phyloP scores from a whole-genome alignment of 2,329 filamentous ascomycete genomes.

The Calonectria honghensis region DNA sequence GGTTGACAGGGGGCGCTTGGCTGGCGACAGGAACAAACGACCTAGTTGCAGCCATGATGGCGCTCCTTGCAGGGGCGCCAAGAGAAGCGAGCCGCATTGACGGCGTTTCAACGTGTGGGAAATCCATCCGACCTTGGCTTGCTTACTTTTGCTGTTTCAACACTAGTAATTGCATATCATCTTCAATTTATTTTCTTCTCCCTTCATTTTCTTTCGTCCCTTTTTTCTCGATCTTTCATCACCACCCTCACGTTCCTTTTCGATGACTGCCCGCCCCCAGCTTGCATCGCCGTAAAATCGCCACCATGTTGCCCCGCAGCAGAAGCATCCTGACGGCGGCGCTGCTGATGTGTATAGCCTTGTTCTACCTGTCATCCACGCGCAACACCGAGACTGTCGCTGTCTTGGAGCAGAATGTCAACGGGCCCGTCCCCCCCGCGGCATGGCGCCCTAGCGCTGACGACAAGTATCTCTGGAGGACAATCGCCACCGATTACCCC shows the following conservation, averaged over 20 bases:
- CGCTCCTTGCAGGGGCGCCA: constrained; percentile 9
- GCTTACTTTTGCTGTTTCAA: constrained; percentile 23
- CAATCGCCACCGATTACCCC: constrained; percentile 55
- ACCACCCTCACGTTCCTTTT: neutral
- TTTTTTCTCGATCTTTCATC: neutral
- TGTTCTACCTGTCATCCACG: constrained; percentile 48
- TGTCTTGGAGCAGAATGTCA: constrained; percentile 44
- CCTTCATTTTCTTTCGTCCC: neutral
- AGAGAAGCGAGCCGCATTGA: constrained; percentile 17
- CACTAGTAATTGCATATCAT: neutral
- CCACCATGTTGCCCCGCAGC: constrained; percentile 50
- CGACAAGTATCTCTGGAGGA: constrained; percentile 56
- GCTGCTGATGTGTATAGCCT: constrained; percentile 46
- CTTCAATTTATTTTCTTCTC: neutral
- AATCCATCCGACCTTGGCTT: neutral
- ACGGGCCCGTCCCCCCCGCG: constrained; percentile 48
- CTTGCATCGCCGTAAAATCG: neutral
- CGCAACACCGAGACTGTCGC: constrained; percentile 35
- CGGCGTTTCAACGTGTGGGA: constrained; percentile 15
- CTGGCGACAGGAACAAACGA: neutral
- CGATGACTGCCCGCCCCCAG: constrained; percentile 4
- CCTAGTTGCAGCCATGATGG: constrained; percentile 15
- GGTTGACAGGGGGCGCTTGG: neutral
- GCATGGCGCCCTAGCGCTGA: constrained; percentile 52
- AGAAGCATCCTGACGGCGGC: constrained; percentile 48